These are phyloP conservation scores for Haplographium delicatum DNA, from an alignment of 495 filamentous ascomycete genomes.

Conservation along the genomic window DNA sequence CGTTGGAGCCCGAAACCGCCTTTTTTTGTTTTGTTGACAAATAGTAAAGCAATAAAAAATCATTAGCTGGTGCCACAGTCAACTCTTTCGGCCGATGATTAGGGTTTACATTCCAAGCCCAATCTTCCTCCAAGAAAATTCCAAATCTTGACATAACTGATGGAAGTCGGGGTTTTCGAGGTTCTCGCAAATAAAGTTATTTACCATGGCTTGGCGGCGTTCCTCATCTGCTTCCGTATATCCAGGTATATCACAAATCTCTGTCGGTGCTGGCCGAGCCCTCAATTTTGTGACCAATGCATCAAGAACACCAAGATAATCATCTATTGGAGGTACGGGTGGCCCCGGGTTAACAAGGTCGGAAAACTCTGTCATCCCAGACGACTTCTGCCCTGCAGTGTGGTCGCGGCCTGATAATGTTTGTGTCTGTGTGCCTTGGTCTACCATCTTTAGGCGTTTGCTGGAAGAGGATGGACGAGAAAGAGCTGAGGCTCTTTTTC, in stretches of 20 bases:
- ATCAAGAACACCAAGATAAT: slow-evolving; percentile 19
- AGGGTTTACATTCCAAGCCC: slow-evolving; percentile 29
- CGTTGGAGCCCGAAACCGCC: no score
- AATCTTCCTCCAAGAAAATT: slow-evolving; percentile 36
- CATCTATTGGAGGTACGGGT: slow-evolving; percentile 11
- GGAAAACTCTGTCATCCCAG: background rate
- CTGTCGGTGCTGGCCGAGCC: slow-evolving; percentile 6
- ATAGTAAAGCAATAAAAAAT: no score
- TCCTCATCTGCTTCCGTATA: slow-evolving; percentile 31
- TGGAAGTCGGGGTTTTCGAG: slow-evolving; percentile 37
- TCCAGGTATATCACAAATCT: slow-evolving; percentile 22
- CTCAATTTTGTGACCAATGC: slow-evolving; percentile 18
- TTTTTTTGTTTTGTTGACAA: no score
- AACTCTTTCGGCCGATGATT: no score
- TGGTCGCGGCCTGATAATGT: slow-evolving; percentile 7
- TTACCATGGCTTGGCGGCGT: slow-evolving; percentile 30
- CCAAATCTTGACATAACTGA: slow-evolving; percentile 36
- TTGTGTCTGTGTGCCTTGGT: slow-evolving; percentile 24
- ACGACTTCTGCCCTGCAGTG: background rate
- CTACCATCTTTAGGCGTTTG: slow-evolving; percentile 25
- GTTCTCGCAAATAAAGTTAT: slow-evolving; percentile 36
- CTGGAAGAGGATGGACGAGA: slow-evolving; percentile 7
- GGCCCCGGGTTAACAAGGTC: background rate
- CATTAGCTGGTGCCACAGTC: no score
- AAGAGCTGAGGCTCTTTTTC: slow-evolving; percentile 11